Evolutionary conservation across 2,329 filamentous ascomycete species (phyloP), one percentile per base, ranked within the genome.

Genomic region (Botryotinia globosa): DNA sequence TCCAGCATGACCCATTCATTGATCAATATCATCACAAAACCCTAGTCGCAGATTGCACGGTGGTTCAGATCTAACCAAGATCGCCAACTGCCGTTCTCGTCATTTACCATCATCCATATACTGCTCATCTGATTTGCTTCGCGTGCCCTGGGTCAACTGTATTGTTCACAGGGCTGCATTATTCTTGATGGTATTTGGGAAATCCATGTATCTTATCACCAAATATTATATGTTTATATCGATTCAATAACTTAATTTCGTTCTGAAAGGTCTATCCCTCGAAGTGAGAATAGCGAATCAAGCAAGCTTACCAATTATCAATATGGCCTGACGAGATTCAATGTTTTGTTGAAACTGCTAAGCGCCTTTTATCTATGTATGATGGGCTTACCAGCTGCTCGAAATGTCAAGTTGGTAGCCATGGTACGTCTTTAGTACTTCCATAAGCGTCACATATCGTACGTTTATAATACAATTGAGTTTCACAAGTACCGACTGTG

Each of bases 11-110:
- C 39, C 45, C 45, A 51, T 63, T 65, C 45, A 51, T 63, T 71
- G 59, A 56, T 71, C 34, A 51, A 39, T 66, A 66, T 56, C 34
- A 61, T 56, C 34, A 61, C 18, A 70, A 32, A 54, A 48, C 45
- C 69, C 69, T 65, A 65, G 69, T 45, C 45, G 34, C 69, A 71
- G 59, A 71, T 71, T 64, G 69, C 69, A 54, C 10, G 29, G 59
- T 71, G 45, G 69, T 56, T 56, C 61, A 72, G 69, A 72, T 72
- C 62, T 72, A 72, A 66, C 62, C 48, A 72, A 72, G 62, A 67
- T 72, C 62, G 39, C 68, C 68, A 72, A 72, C 51, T 72, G 69
- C 69, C 69, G 51, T 72, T 48, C 69, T 58, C 42, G 58, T 72
- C 39, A 67, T 72, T 72, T 67, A 32, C 45, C 45, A 48, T 32